Base-by-base conservation (phyloP, 140 eudicot genomes). In the Flaveria floridana region DNA sequence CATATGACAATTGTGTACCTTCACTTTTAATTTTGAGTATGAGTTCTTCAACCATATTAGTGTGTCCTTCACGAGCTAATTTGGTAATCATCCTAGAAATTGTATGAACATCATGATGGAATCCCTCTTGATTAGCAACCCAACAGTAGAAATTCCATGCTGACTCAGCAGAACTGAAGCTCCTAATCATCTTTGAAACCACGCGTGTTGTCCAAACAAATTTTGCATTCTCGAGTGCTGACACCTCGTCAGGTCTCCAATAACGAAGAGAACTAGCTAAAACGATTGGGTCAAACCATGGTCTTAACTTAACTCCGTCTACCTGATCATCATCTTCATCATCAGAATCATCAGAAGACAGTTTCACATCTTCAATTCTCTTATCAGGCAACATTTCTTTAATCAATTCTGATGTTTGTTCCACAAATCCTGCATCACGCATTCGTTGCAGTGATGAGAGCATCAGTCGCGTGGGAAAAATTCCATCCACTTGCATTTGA, bases 221-320 rank as follows among this genome's bases (percentile, higher is more conserved):
- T 2, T 88, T 84, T 25, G 99, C 97, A 69, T 77, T 83, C 63
- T 94, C 89, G n/a, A 94, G 73, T 13, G 94, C 73, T 30, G 87
- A 80, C 6, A 94, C 88, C 53, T 94, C 97, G 57, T 85, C 91
- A 14, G 84, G 79, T 41, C 85, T 82, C 99, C 99, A 94, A 53
- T 72, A 53, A 41, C 42, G 70, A 77, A 90, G 71, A 16, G 91
- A 91, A 63, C 83, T 82, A 6, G 96, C 96, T 70, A 94, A 86
- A 57, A 96, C 80, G 28, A 51, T 79, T 4, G 97, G 96, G 57
- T 90, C 99, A 59, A 94, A 84, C 99, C 99, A 90, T 2, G 97
- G 97, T 83, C 82, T 86, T 78, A 90, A 67, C 71, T 80, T 85
- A 26, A 85, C 77, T 59, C 23, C 77, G 20, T 79, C 70, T 18